Evolutionary conservation across 208 protist species (phyloP).

Genomic region (Crithidia bombi): DNA sequence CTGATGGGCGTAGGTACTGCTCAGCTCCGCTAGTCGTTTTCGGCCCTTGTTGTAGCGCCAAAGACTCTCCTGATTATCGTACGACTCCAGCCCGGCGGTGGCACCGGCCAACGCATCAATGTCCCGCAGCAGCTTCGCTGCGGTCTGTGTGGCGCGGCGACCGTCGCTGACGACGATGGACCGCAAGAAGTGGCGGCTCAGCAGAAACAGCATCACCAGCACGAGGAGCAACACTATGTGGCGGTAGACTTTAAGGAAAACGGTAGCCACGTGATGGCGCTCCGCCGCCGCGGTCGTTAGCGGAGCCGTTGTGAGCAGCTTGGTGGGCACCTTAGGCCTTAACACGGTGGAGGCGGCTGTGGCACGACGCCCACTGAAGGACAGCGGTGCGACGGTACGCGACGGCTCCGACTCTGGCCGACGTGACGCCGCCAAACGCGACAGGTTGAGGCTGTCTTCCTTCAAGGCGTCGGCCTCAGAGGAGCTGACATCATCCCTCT

Average conservation of each 20-base stretch:
- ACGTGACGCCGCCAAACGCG: constrained; percentile 16
- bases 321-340: constrained; percentile 7
- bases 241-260: constrained; percentile 18
- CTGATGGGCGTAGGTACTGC: constrained; percentile 27
- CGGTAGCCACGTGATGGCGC: not conserved
- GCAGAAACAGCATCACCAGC: constrained; percentile 29
- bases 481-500: constrained; percentile 29
- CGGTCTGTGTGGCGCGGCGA: constrained; percentile 13
- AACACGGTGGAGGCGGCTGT: constrained; percentile 8
- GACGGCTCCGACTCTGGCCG: constrained; percentile 18
- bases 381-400: constrained; percentile 2
- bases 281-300: not conserved
- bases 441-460: constrained; percentile 36
- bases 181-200: constrained; percentile 4
- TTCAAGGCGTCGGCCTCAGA: constrained; percentile 15
- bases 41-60: constrained; percentile 28
- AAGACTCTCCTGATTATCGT: constrained; percentile 33
- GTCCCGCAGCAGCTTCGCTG: constrained; percentile 31
- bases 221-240: constrained; percentile 28
- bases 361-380: constrained; percentile 21
- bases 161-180: not conserved
- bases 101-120: constrained; percentile 16
- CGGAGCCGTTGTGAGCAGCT: not conserved
- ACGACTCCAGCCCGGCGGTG: constrained; percentile 24
- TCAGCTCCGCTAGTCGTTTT: constrained; percentile 26